Base-by-base conservation (phyloP, 768 basidiomycete genomes). In the Boletus subparvulus region DNA sequence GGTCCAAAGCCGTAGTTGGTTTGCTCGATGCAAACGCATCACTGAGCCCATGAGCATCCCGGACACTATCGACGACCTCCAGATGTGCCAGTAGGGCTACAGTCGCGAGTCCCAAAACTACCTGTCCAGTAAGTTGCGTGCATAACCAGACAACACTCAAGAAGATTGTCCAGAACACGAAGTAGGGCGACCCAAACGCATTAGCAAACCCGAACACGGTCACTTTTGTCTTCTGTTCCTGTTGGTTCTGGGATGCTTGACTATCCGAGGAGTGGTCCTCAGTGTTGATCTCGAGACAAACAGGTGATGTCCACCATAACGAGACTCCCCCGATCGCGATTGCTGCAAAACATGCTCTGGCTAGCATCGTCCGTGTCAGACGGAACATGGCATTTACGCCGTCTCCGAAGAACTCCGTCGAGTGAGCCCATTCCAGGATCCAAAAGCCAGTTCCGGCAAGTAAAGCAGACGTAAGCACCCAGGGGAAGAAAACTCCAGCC, bases 161-260 rank as follows among this genome's bases (percentile, higher is more conserved):
- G 46, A 79, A 73, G 24, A 89, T 78, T 8, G 81, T 77, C 83
- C 89, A 88, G 66, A 97, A 91, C 37, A 96, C 74, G 52, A 94
- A 75, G 70, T 94, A 97, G 2, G 92, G 84, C 16, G 94, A 86
- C 16, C 94, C 96, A 64, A 86, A 95, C 0, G 91, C 86, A 68
- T 98, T 97, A 0, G 92, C 90, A 65, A 87, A 96, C 0, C 95
- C 95, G 1, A 93, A 72, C 2, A 98, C 81, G 19, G 76, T 79
- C 41, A 84, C 78, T 46, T 83, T 79, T 16, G 64, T 70, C 68
- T 67, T 77, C 48, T 55, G 68, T 42, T 74, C 62, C 60, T 76
- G 56, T 61, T 56, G 55, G 14, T 56, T 36, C 32, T 52, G 21
- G 2, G 58, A 37, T 11, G 32, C 52, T 39, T 56, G 48, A 43